Conservation (phyloP, 108 stramenopile species). For the Skeletonema tropicum region DNA sequence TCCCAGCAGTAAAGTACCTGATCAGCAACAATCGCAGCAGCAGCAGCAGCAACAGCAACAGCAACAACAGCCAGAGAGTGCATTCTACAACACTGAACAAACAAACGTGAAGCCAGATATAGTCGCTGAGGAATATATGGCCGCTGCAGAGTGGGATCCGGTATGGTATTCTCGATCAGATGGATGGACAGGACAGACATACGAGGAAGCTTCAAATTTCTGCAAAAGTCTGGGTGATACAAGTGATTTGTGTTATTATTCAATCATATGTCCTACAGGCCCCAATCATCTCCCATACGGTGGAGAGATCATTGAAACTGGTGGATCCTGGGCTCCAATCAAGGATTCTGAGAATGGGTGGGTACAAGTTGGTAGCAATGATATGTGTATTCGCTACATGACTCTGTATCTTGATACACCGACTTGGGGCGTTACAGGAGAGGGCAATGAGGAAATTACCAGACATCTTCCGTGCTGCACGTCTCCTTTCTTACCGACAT, state of each 20-base stretch:
- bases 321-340: conserved; percentile 26
- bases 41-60: neutral
- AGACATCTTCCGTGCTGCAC: conserved; percentile 29
- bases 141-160: conserved; percentile 9
- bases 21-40: neutral
- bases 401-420: conserved; percentile 20
- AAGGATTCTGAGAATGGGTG: conserved; percentile 31
- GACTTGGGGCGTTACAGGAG: conserved; percentile 29
- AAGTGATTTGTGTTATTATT: conserved; percentile 23
- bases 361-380: conserved; percentile 16
- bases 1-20: neutral
- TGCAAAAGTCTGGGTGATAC: conserved; percentile 5
- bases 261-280: conserved; percentile 27
- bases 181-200: conserved; percentile 35
- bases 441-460: conserved; percentile 37
- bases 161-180: conserved; percentile 21
- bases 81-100: conserved; percentile 7
- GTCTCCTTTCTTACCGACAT: neutral
- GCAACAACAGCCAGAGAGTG: conserved; percentile 1
- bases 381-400: conserved; percentile 30
- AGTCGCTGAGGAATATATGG: conserved; percentile 1
- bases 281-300: conserved; percentile 27
- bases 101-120: conserved; percentile 1
- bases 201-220: conserved; percentile 15
- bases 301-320: neutral